Evolutionary conservation across 2,329 filamentous ascomycete species (phyloP).

Genomic region (Beauveria asiatica): DNA sequence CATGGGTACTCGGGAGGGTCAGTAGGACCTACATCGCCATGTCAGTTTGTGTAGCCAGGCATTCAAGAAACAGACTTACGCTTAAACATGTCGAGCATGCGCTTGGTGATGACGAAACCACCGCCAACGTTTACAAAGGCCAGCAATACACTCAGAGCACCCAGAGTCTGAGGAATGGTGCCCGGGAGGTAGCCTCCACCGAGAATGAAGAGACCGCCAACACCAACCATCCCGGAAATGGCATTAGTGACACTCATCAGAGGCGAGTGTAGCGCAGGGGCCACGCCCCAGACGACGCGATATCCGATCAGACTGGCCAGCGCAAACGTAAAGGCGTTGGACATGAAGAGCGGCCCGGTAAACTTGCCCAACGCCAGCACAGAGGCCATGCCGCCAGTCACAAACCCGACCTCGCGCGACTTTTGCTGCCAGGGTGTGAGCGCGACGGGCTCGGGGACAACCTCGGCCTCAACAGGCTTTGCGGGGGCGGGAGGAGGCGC

Average conservation of each 20-base stretch:
- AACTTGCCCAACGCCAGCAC: conserved; percentile 70
- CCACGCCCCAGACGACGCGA: conserved; percentile 79
- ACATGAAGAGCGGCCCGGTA: conserved; percentile 79
- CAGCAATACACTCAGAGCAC: conserved; percentile 70
- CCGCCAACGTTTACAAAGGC: conserved; percentile 85
- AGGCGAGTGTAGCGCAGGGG: conserved; percentile 75
- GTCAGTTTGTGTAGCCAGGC: conserved; percentile 12
- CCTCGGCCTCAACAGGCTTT: conserved; percentile 35
- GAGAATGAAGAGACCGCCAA: conserved; percentile 83
- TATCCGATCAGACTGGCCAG: conserved; percentile 82
- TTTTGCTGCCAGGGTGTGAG: conserved; percentile 77
- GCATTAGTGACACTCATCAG: conserved; percentile 92
- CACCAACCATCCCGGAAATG: conserved; percentile 84
- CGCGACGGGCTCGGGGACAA: conserved; percentile 45
- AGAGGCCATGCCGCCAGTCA: conserved; percentile 71
- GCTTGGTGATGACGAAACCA: conserved; percentile 84
- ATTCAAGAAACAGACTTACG: conserved; percentile 31
- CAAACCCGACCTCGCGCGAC: conserved; percentile 62
- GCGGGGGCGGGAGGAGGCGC: conserved; percentile 44
- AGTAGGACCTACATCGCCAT: conserved; percentile 48
- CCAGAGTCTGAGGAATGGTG: conserved; percentile 70
- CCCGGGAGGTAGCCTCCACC: conserved; percentile 71
- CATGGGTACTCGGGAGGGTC: conserved; percentile 84
- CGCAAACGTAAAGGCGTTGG: conserved; percentile 76
- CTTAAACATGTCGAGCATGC: conserved; percentile 90